phyloP scores from a whole-genome alignment of 208 protist species.

The Leishmania aethiopica region DNA sequence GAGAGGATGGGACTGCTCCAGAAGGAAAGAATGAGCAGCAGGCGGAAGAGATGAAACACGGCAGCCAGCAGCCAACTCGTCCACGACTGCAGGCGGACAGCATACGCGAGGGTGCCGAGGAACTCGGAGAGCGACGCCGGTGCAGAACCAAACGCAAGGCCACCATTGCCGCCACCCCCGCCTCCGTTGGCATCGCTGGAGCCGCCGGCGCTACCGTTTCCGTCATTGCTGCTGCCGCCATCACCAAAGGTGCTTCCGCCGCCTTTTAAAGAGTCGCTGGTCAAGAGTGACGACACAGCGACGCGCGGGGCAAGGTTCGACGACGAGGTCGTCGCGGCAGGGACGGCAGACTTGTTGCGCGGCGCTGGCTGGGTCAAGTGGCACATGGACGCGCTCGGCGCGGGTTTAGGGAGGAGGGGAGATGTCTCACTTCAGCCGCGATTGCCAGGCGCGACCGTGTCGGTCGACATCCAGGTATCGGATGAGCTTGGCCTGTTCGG shows the following conservation, averaged over 20 bases:
- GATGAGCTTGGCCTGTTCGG: neutral
- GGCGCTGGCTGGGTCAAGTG: neutral
- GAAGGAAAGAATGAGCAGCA: slow-evolving; percentile 38
- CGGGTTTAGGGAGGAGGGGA: slow-evolving; percentile 4
- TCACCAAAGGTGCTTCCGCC: neutral
- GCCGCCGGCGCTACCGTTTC: neutral
- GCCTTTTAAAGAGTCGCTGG: slow-evolving; percentile 12
- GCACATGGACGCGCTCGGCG: neutral
- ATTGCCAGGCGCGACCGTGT: neutral
- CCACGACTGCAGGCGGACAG: slow-evolving; percentile 34
- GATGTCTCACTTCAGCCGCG: slow-evolving; percentile 5
- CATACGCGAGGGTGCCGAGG: slow-evolving; percentile 18
- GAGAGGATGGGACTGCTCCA: slow-evolving; percentile 37
- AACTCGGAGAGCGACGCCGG: slow-evolving; percentile 21
- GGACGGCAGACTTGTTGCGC: neutral
- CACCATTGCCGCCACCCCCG: neutral
- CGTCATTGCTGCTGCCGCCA: neutral
- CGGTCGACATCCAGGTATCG: neutral
- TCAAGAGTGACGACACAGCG: slow-evolving; percentile 10
- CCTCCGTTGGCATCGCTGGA: neutral
- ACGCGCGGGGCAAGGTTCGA: neutral
- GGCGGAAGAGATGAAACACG: slow-evolving; percentile 40
- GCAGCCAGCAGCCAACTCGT: slow-evolving; percentile 28
- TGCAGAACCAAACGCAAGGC: slow-evolving; percentile 14
- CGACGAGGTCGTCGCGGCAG: neutral